Base-by-base conservation (phyloP, 169 alveolate genomes). In the Besnoitia besnoiti region DNA sequence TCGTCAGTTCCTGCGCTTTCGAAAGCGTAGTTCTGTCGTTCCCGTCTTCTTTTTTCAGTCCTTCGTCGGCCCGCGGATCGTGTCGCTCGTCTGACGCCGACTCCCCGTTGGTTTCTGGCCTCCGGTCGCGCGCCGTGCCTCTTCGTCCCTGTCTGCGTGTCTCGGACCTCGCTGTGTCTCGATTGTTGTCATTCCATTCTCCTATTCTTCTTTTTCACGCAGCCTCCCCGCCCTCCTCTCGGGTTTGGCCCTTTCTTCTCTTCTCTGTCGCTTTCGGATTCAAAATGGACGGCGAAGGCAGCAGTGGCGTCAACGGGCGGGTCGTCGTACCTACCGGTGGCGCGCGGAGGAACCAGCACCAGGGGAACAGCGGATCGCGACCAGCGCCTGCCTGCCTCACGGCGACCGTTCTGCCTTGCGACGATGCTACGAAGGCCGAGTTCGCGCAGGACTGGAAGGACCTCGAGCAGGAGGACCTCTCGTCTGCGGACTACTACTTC, bases 401-500 rank as follows among this genome's bases (percentile, higher is more conserved):
- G 2, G 87, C 87, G 16, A 21, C 87, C 30, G 87, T 77, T 3
- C n/a, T 77, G 39, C 49, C 87, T 14, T 77, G 87, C 87, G 87
- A 77, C 87, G 87, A 39, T 14, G 90, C 49, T 7, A 85, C 55
- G 75, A 90, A 79, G 50, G 85, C 59, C 0, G 93, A 82, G 8
- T 91, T 91, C 85, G 40, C 91, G 37, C 4, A 37, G 16, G 77
- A 51, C 30, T 93, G 95, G 95, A 37, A 93, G 85, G 75, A 49
- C 47, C 61, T 89, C 40, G 82, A 73, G 51, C 94, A 93, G 27
- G 94, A 93, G 10, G 37, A 93, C 44, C 50, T 90, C 40, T 80
- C 91, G 3, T 93, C 95, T 51, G 93, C 91, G 2, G 95, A 93
- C 90, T 93, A 93, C 88, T 99, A 99, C 95, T 99, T 98, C 95